Evolutionary conservation across 305 asterid species (phyloP), one percentile per base, ranked within the genome.

Genomic region (Fraxinus nigra): DNA sequence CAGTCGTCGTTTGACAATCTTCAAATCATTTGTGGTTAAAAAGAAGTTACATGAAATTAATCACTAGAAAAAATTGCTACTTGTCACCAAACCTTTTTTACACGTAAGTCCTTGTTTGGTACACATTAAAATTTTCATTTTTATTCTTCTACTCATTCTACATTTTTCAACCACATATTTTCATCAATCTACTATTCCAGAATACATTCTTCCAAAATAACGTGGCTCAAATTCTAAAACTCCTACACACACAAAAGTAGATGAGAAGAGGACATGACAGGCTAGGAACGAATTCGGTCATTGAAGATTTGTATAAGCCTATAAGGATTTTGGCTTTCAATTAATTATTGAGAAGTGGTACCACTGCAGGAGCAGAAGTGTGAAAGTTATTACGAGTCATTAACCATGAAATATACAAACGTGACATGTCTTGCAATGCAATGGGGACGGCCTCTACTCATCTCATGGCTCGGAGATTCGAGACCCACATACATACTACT

Each of bases 341-440:
- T 18, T 43, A 46, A 46, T 61, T 38, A 61, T 13, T 1, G 14
- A 61, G 33, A 61, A 61, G 72, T 22, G 72, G 33, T 61, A 61
- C 72, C 72, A 61, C 32, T 46, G 18, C 5, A 61, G 72, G 32
- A 26, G 26, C 70, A 61, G 16, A 61, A 22, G 33, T 22, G 5
- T 22, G 72, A 7, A 22, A 22, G 18, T 37, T 37, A 13, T 46
- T 46, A 13, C 56, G 56, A 9, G 30, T 32, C 78, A 77, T 85
- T 81, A 83, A 84, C 84, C 67, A 84, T 77, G 81, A 72, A 79
- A 75, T 80, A 81, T 82, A 79, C 77, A 24, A 46, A 35, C 61
- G 79, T 46, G 81, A 82, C 85, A 72, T 69, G 75, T 83, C 73
- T 28, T 78, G 81, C 73, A 48, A 72, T 46, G 77, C 26, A 20